Evolutionary conservation across 257 asterid species (phyloP).

Genomic region (Nicotiana otophora): DNA sequence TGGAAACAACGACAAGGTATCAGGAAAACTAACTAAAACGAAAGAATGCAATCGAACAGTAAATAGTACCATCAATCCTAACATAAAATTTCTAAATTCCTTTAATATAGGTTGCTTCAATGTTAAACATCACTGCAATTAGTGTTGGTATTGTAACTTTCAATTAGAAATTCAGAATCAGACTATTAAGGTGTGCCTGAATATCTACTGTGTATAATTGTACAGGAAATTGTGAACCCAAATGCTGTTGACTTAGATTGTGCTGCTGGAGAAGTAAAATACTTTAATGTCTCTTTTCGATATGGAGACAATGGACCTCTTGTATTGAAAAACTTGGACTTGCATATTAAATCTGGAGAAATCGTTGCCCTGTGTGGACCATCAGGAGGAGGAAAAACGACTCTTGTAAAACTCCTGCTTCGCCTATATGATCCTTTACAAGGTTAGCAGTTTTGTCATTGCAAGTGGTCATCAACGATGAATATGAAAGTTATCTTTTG

Average conservation of each 20-base stretch:
- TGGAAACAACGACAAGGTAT: too few species aligned
- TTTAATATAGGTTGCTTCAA: background rate
- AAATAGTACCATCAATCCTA: too few species aligned
- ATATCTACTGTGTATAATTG: background rate
- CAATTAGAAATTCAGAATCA: background rate
- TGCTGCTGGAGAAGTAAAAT: constrained; percentile 61
- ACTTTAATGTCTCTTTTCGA: constrained; percentile 57
- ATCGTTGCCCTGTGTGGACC: constrained; percentile 93
- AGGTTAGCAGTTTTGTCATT: constrained; percentile 35
- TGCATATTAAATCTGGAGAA: constrained; percentile 78
- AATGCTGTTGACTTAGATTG: constrained; percentile 54
- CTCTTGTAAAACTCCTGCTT: constrained; percentile 86
- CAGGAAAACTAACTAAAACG: too few species aligned
- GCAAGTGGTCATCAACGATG: background rate
- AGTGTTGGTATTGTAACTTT: background rate
- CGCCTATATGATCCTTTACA: constrained; percentile 77
- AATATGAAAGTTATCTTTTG: background rate
- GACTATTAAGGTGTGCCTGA: background rate
- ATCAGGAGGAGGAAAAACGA: constrained; percentile 97
- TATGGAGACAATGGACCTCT: constrained; percentile 50
- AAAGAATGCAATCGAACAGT: too few species aligned
- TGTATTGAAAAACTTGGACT: constrained; percentile 49
- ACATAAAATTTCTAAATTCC: background rate
- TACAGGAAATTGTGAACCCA: constrained; percentile 61
- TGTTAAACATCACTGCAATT: background rate